phyloP scores from a whole-genome alignment of 2,329 filamentous ascomycete genomes.

The Alternaria rosae region DNA sequence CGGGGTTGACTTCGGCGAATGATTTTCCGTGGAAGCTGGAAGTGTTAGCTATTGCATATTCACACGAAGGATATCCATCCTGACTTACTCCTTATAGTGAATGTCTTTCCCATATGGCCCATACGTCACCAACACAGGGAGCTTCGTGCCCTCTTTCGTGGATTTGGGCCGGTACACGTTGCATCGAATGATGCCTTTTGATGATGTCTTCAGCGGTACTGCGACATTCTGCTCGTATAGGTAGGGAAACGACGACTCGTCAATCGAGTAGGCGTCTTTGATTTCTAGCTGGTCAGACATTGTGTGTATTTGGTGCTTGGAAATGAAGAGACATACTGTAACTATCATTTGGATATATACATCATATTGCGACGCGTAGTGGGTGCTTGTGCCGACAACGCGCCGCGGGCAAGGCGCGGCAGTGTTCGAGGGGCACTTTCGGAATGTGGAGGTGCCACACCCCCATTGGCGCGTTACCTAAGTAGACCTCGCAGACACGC shows the following conservation, averaged over 20 bases:
- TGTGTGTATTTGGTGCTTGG: constrained; percentile 1
- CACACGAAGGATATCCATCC: neutral
- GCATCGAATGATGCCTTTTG: constrained; percentile 54
- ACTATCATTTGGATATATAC: constrained; percentile 27
- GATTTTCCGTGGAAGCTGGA: constrained; percentile 59
- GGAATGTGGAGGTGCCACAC: constrained; percentile 27
- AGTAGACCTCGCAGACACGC: neutral
- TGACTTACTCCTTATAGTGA: constrained; percentile 61
- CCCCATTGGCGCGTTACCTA: neutral
- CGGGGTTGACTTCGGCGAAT: constrained; percentile 49
- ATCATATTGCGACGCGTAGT: constrained; percentile 13
- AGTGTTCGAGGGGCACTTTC: constrained; percentile 18
- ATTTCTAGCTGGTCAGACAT: constrained; percentile 41
- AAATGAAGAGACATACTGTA: neutral
- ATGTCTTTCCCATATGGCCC: constrained; percentile 79
- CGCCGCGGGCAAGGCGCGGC: constrained; percentile 4
- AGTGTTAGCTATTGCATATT: neutral
- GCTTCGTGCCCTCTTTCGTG: constrained; percentile 43
- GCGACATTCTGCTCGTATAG: constrained; percentile 60
- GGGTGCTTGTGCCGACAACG: constrained; percentile 13
- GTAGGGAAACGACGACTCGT: constrained; percentile 52
- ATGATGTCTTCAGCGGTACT: constrained; percentile 52
- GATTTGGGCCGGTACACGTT: constrained; percentile 61
- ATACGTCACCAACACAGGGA: constrained; percentile 73
- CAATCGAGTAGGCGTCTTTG: constrained; percentile 43